phyloP scores from a whole-genome alignment of 495 filamentous ascomycete genomes.

The Penicillium silybi region DNA sequence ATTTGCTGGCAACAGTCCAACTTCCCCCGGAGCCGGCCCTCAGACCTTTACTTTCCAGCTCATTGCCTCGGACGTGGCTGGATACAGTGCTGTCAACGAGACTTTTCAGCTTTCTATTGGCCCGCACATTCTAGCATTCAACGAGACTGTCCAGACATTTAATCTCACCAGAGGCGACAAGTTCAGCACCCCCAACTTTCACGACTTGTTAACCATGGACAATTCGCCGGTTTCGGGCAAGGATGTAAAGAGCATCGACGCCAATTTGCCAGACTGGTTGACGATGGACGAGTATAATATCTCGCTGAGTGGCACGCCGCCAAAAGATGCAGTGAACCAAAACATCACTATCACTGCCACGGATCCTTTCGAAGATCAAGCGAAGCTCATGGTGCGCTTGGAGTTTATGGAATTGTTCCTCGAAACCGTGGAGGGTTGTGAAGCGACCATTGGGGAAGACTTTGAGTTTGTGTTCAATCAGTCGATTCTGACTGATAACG shows the following conservation, averaged over 20 bases:
- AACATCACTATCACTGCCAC: conserved; percentile 63
- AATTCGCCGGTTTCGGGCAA: conserved; percentile 43
- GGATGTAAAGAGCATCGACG: conserved; percentile 46
- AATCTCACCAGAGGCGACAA: conserved; percentile 53
- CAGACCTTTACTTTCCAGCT: conserved; percentile 70
- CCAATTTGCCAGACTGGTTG: conserved; percentile 65
- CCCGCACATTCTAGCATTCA: conserved; percentile 61
- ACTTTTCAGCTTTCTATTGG: conserved; percentile 68
- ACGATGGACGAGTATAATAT: conserved; percentile 61
- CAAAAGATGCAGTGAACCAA: conserved; percentile 47
- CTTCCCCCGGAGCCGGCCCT: conserved; percentile 60
- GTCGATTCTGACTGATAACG: conserved; percentile 47
- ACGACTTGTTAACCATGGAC: conserved; percentile 57
- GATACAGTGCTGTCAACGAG: conserved; percentile 65
- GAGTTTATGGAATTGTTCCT: conserved; percentile 48
- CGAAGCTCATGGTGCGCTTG: conserved; percentile 61
- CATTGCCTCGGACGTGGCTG: conserved; percentile 74
- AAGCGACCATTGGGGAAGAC: conserved; percentile 57
- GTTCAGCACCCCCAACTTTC: conserved; percentile 54
- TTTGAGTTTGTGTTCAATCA: conserved; percentile 63
- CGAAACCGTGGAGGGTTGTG: conserved; percentile 38
- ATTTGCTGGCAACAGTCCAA: conserved; percentile 73
- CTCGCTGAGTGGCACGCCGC: conserved; percentile 60
- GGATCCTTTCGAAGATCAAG: conserved; percentile 60
- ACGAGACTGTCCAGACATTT: conserved; percentile 51